Percentiles rank a stretch among this genome's conserved stretches.
Evolutionary conservation across 495 filamentous ascomycete genomes (phyloP).

Genomic region (Talaromyces trachyspermus): DNA sequence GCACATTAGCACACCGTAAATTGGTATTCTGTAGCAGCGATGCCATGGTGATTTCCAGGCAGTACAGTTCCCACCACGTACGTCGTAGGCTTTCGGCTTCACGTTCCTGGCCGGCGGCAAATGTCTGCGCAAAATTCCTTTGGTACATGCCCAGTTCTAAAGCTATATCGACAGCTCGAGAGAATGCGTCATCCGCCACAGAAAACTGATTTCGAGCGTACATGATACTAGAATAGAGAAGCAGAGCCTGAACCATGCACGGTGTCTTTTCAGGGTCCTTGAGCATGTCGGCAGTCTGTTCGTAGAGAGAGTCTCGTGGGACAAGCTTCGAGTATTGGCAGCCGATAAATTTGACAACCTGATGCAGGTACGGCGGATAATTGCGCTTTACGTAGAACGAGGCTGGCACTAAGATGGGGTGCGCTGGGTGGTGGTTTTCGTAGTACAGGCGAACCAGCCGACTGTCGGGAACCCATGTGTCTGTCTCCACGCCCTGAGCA

Average conservation of each 20-base stretch:
- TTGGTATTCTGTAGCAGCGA: neutral
- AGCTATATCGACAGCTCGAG: constrained; percentile 4
- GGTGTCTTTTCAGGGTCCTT: too few relatives aligned
- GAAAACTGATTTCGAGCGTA: neutral
- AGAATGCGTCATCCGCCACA: neutral
- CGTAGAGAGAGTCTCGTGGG: neutral
- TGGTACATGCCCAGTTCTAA: constrained; percentile 8
- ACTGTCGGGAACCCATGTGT: neutral
- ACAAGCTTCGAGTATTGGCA: constrained; percentile 7
- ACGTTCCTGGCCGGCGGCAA: neutral
- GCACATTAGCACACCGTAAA: constrained; percentile 1
- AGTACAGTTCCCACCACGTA: constrained; percentile 10
- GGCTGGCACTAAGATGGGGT: constrained; percentile 3
- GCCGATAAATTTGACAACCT: constrained; percentile 9
- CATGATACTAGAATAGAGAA: neutral
- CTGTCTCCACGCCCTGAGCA: too few relatives aligned
- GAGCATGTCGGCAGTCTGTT: too few relatives aligned
- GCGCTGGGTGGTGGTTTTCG: neutral
- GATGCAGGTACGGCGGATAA: constrained; percentile 7
- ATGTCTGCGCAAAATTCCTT: neutral
- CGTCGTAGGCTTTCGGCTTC: constrained; percentile 8
- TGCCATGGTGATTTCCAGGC: constrained; percentile 3
- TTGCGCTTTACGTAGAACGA: constrained; percentile 3
- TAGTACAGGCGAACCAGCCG: neutral
- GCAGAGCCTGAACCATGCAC: constrained; percentile 3